A percentile compares a stretch with the other conserved stretches of the same genome.
Conservation (phyloP, 495 filamentous ascomycete species). For the Hyphodiscus hymeniophilus region DNA sequence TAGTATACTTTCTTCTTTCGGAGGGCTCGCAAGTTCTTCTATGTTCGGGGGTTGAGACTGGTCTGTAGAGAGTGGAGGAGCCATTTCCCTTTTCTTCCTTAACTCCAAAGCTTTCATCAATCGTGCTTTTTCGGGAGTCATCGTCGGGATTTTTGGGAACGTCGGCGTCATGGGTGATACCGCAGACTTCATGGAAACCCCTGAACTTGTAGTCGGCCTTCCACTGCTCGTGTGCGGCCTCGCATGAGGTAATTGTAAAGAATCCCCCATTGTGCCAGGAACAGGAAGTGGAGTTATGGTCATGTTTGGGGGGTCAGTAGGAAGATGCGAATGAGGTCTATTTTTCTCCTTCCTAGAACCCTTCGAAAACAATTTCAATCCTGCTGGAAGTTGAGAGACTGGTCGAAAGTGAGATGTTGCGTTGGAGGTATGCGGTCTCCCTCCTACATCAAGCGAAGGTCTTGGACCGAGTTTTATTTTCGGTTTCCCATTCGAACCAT, state of each 20-base stretch:
- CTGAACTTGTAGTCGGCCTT: slow-evolving; percentile 43
- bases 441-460: slow-evolving; percentile 61
- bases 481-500: slow-evolving; percentile 47
- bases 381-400: slow-evolving; percentile 58
- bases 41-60: slow-evolving; percentile 1
- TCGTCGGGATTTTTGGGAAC: slow-evolving; percentile 44
- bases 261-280: slow-evolving; percentile 4
- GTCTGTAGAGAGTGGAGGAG: slow-evolving; percentile 23
- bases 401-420: slow-evolving; percentile 48
- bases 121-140: slow-evolving; percentile 83
- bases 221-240: slow-evolving; percentile 29
- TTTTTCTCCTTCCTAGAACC: slow-evolving; percentile 35
- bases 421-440: slow-evolving; percentile 54
- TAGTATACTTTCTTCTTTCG: neutral
- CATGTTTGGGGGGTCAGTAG: slow-evolving; percentile 24
- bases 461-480: slow-evolving; percentile 82
- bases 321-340: slow-evolving; percentile 26
- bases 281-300: slow-evolving; percentile 40
- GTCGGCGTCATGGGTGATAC: slow-evolving; percentile 28
- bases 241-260: neutral
- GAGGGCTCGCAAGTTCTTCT: neutral
- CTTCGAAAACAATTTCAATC: slow-evolving; percentile 40
- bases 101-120: slow-evolving; percentile 91
- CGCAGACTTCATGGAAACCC: slow-evolving; percentile 32
- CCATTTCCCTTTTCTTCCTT: slow-evolving; percentile 66